Percentiles rank a stretch among this genome's conserved stretches.
These are phyloP conservation scores for Nemania abortiva DNA, from an alignment of 2,329 filamentous ascomycete species.

Conservation along the genomic window DNA sequence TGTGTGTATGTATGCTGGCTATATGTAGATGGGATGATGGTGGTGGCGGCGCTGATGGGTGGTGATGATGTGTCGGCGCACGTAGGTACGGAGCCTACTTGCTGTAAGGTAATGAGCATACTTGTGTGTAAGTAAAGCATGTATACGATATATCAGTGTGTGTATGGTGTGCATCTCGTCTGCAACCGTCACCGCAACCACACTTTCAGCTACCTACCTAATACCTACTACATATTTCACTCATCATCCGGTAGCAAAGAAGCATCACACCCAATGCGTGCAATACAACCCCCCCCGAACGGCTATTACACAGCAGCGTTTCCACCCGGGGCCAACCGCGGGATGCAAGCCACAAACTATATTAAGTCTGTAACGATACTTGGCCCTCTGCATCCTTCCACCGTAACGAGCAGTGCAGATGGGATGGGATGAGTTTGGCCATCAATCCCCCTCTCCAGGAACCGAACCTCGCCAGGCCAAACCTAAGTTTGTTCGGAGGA, in stretches of 20 bases:
- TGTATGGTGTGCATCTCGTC: not conserved
- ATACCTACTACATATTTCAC: conserved; percentile 10
- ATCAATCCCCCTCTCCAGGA: conserved; percentile 17
- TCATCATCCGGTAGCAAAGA: not conserved
- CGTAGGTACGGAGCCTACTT: not conserved
- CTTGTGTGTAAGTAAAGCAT: too few relatives aligned
- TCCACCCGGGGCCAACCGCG: conserved; percentile 31
- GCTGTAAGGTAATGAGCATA: not conserved
- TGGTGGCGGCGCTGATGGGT: too few relatives aligned
- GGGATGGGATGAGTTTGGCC: conserved; percentile 25
- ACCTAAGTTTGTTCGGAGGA: conserved; percentile 11
- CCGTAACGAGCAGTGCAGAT: conserved; percentile 14
- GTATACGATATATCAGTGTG: not conserved
- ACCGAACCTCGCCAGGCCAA: not conserved
- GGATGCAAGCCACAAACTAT: conserved; percentile 43
- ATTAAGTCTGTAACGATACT: conserved; percentile 36
- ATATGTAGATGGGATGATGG: not conserved
- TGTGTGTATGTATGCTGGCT: not conserved
- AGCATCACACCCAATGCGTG: conserved; percentile 22
- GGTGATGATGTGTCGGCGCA: conserved; percentile 1
- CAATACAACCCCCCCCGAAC: conserved; percentile 34
- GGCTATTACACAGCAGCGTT: conserved; percentile 36
- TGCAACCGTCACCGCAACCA: conserved; percentile 11
- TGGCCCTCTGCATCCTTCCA: conserved; percentile 34
- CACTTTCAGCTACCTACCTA: conserved; percentile 12